phyloP scores from a whole-genome alignment of 768 basidiomycete genomes.

The Clavulina sp. region DNA sequence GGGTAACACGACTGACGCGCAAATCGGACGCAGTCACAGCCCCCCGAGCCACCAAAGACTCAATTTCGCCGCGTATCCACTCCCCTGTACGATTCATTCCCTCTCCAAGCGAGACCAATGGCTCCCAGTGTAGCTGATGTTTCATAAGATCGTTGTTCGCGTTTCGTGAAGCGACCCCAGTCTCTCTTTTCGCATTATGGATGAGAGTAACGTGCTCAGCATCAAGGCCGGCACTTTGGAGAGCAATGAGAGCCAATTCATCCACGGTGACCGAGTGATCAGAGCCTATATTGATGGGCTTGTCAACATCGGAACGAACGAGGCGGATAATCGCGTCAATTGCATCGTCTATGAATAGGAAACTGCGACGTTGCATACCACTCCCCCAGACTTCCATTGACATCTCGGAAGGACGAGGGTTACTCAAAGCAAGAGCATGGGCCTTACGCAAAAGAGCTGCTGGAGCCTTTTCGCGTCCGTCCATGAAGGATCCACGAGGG shows the following conservation, averaged over 20 bases:
- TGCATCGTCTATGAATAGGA: constrained; percentile 37
- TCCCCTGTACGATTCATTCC: constrained; percentile 30
- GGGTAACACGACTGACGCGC: constrained; percentile 23
- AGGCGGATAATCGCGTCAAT: constrained; percentile 33
- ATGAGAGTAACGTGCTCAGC: constrained; percentile 17
- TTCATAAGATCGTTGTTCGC: constrained; percentile 29
- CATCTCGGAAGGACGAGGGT: background rate
- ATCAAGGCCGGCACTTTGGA: constrained; percentile 20
- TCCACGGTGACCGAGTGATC: constrained; percentile 26
- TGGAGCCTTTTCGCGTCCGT: constrained; percentile 40
- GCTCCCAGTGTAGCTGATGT: constrained; percentile 26
- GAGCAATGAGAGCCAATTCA: constrained; percentile 27
- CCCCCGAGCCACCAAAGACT: constrained; percentile 8
- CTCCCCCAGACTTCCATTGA: constrained; percentile 46
- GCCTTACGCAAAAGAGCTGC: constrained; percentile 42
- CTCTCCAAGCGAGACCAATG: constrained; percentile 24
- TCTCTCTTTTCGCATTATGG: constrained; percentile 19
- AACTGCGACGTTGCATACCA: constrained; percentile 35
- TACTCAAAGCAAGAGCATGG: constrained; percentile 19
- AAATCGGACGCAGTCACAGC: background rate
- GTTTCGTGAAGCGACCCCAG: constrained; percentile 34
- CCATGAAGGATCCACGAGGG: constrained; percentile 33
- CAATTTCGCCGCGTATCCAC: constrained; percentile 32
- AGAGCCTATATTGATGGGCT: constrained; percentile 36
- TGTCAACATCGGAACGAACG: constrained; percentile 21